Evolutionary conservation across 495 filamentous ascomycete genomes (phyloP).

Genomic region (Venustampulla echinocandica): DNA sequence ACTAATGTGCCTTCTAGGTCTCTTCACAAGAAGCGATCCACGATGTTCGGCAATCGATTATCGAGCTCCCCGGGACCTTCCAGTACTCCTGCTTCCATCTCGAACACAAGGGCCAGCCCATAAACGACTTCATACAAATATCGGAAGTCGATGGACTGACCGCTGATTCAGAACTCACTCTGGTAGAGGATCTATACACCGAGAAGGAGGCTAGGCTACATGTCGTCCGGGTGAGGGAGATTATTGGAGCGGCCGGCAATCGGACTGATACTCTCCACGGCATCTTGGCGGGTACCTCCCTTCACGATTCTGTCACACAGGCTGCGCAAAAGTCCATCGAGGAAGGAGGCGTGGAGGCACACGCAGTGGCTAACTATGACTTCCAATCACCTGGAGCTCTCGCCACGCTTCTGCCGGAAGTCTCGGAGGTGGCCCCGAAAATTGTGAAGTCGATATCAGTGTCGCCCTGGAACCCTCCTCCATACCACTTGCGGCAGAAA

Average conservation of each 20-base stretch:
- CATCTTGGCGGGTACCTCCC: conserved; percentile 73
- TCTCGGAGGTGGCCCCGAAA: conserved; percentile 61
- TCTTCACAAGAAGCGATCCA: conserved; percentile 93
- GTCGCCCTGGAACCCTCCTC: conserved; percentile 94
- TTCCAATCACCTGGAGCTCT: conserved; percentile 59
- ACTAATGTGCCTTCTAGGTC: conserved; percentile 44
- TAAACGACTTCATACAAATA: conserved; percentile 93
- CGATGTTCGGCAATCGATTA: conserved; percentile 92
- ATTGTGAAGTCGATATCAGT: conserved; percentile 81
- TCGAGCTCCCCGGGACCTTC: conserved; percentile 86
- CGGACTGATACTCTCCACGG: conserved; percentile 84
- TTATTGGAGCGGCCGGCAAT: conserved; percentile 85
- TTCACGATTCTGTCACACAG: conserved; percentile 67
- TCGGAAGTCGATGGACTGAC: conserved; percentile 80
- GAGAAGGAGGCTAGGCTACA: conserved; percentile 98
- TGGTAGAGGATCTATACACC: conserved; percentile 95
- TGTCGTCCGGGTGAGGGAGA: conserved; percentile 76
- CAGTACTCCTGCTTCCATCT: conserved; percentile 99
- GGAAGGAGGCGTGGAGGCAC: conserved; percentile 36
- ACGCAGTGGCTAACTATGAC: conserved; percentile 60
- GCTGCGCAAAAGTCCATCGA: conserved; percentile 34
- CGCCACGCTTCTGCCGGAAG: conserved; percentile 59
- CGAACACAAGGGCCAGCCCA: conserved; percentile 70
- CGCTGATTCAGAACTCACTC: conserved; percentile 60
- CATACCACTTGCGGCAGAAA: conserved; percentile 78